phyloP scores from a whole-genome alignment of 306 rosid genomes.

The Cajanus cajan region DNA sequence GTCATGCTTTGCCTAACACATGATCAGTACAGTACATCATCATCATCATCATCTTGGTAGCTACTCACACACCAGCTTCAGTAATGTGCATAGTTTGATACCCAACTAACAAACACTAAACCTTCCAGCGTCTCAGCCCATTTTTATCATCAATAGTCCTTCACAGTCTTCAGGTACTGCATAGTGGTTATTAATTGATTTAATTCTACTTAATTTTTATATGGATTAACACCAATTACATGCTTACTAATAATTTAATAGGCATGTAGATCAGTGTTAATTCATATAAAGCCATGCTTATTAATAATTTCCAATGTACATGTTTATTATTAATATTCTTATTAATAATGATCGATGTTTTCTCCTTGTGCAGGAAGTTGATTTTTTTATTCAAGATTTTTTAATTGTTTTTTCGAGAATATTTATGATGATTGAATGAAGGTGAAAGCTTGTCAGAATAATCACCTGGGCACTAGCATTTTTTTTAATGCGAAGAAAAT shows the following conservation, averaged over 20 bases:
- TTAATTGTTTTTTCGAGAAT: conserved; percentile 52
- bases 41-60: conserved; percentile 55
- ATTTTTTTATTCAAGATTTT: conserved; percentile 68
- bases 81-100: conserved; percentile 45
- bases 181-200: background rate
- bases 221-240: conserved; percentile 9
- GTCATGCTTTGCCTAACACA: conserved; percentile 48
- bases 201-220: conserved; percentile 21
- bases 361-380: conserved; percentile 65
- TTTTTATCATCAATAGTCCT: conserved; percentile 3
- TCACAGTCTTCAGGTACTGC: conserved; percentile 42
- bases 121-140: conserved; percentile 42
- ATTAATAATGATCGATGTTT: conserved; percentile 34
- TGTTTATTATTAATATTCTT: background rate
- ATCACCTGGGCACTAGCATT: conserved; percentile 49
- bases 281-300: background rate
- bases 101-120: conserved; percentile 40
- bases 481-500: conserved; percentile 43
- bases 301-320: background rate
- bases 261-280: background rate
- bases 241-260: background rate
- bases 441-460: conserved; percentile 60
- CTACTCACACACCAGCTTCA: conserved; percentile 42
- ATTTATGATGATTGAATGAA: conserved; percentile 56
- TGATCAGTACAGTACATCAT: conserved; percentile 49